A percentile compares a stretch with the other conserved stretches of the same genome.
Evolutionary conservation across 805 yeast species (phyloP).

Genomic region (Yarrowia sp.): DNA sequence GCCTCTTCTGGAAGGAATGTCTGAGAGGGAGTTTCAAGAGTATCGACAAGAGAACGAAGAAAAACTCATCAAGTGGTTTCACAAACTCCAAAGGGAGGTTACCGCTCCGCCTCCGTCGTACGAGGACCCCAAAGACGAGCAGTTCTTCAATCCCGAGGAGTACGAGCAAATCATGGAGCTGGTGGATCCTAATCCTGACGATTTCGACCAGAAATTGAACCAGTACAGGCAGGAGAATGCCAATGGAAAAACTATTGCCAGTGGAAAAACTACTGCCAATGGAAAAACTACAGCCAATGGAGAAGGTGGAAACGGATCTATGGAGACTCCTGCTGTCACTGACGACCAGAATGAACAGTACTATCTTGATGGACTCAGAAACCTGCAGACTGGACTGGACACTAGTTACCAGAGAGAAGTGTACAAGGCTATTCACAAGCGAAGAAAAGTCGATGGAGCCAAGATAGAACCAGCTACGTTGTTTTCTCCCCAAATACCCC

Average conservation of each 20-base stretch:
- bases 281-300: too few relatives aligned
- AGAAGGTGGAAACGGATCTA: too few relatives aligned
- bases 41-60: too few relatives aligned
- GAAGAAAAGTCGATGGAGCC: neutral
- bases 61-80: too few relatives aligned
- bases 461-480: constrained; percentile 19
- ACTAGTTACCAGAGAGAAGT: constrained; percentile 30
- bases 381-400: constrained; percentile 29
- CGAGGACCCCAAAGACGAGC: neutral
- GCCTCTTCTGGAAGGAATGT: neutral
- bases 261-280: too few relatives aligned
- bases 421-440: constrained; percentile 29
- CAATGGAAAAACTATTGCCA: too few relatives aligned
- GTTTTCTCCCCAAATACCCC: constrained; percentile 26
- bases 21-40: neutral
- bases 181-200: neutral
- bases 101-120: too few relatives aligned
- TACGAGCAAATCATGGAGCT: neutral
- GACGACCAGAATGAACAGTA: neutral
- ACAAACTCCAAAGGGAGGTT: too few relatives aligned
- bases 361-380: neutral
- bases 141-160: neutral
- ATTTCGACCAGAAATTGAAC: neutral
- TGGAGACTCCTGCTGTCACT: neutral
- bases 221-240: neutral